Evolutionary conservation across 495 filamentous ascomycete species (phyloP).

Genomic region (Bacidia rubella): DNA sequence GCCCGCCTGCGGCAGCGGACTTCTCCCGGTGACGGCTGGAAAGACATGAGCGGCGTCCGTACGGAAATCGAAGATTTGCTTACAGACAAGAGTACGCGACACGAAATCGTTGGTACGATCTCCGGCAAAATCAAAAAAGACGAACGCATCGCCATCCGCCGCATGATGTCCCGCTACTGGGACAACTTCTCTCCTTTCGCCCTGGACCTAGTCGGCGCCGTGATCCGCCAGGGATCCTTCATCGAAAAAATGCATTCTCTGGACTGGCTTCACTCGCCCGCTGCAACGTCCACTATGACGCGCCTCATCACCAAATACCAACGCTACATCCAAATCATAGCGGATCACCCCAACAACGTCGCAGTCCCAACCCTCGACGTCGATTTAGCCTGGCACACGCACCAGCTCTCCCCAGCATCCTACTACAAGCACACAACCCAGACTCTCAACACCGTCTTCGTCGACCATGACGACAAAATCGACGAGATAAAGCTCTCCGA

Average conservation of each 20-base stretch:
- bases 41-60: constrained; percentile 24
- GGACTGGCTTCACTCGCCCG: constrained; percentile 62
- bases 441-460: constrained; percentile 31
- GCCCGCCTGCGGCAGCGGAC: neutral
- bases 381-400: constrained; percentile 69
- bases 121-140: constrained; percentile 8
- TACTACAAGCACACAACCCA: constrained; percentile 44
- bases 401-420: constrained; percentile 45
- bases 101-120: constrained; percentile 17
- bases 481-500: constrained; percentile 45
- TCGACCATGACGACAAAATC: constrained; percentile 84
- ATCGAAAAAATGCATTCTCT: constrained; percentile 70
- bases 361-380: constrained; percentile 77
- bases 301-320: constrained; percentile 56
- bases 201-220: constrained; percentile 63
- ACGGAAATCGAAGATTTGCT: constrained; percentile 29
- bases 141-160: constrained; percentile 43
- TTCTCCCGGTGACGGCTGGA: neutral
- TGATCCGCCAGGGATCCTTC: constrained; percentile 69
- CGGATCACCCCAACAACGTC: constrained; percentile 33
- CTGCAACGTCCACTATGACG: constrained; percentile 47
- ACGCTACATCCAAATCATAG: constrained; percentile 57
- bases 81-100: constrained; percentile 16
- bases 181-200: constrained; percentile 57
- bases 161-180: constrained; percentile 74